phyloP scores from a whole-genome alignment of 2,329 filamentous ascomycete genomes.

The Colletotrichum endophyticum region DNA sequence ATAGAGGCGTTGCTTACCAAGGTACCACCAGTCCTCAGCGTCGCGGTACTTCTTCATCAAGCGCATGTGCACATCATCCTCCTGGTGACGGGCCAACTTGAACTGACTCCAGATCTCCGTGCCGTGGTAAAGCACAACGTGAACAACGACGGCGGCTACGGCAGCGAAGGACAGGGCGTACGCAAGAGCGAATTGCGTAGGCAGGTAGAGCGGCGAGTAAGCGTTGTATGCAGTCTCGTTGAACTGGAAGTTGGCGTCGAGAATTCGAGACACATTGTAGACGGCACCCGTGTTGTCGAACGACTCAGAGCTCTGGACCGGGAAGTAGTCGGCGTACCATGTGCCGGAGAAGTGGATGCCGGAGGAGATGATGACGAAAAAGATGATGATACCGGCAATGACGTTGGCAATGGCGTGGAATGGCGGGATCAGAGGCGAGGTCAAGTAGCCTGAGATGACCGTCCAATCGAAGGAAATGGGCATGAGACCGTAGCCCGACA shows the following conservation, averaged over 20 bases:
- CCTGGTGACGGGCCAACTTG: slow-evolving; percentile 58
- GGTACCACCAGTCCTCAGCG: slow-evolving; percentile 66
- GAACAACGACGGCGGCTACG: slow-evolving; percentile 63
- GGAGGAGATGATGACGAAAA: slow-evolving; percentile 60
- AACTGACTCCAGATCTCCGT: slow-evolving; percentile 60
- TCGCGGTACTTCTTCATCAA: slow-evolving; percentile 67
- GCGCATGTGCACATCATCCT: slow-evolving; percentile 65
- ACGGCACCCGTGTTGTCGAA: slow-evolving; percentile 67
- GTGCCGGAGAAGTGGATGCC: slow-evolving; percentile 62
- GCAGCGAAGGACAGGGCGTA: slow-evolving; percentile 74
- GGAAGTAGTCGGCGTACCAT: slow-evolving; percentile 65
- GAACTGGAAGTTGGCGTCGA: slow-evolving; percentile 60
- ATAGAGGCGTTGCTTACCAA: slow-evolving; percentile 40
- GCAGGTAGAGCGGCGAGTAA: slow-evolving; percentile 71
- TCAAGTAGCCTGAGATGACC: slow-evolving; percentile 60
- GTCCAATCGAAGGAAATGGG: slow-evolving; percentile 73
- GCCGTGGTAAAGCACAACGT: slow-evolving; percentile 61
- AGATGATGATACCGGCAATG: slow-evolving; percentile 55
- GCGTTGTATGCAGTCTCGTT: slow-evolving; percentile 64
- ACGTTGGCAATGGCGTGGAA: slow-evolving; percentile 67
- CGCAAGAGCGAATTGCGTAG: slow-evolving; percentile 63
- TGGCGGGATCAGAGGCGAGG: slow-evolving; percentile 63
- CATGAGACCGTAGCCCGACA: slow-evolving; percentile 64
- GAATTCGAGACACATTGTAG: slow-evolving; percentile 67
- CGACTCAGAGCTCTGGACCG: slow-evolving; percentile 63